Percentiles rank a stretch among this genome's conserved stretches.
Evolutionary conservation across 352 stramenopile genomes (phyloP).

Genomic region (Globisporangium splendens): DNA sequence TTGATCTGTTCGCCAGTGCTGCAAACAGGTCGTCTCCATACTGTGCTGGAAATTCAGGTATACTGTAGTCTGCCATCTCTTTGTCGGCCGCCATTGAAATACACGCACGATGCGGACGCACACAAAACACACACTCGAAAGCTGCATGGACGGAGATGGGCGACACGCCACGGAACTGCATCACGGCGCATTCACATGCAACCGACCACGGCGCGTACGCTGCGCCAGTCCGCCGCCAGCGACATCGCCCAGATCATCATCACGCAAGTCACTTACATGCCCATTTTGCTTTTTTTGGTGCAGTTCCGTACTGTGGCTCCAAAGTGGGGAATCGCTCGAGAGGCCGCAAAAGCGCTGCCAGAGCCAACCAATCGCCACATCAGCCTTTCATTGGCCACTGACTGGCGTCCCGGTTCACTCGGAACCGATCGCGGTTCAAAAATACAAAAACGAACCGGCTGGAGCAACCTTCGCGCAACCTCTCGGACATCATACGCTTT

Average conservation of each 20-base stretch:
- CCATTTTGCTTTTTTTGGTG: constrained; percentile 82
- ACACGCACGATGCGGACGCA: background rate
- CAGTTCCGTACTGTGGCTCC: constrained; percentile 79
- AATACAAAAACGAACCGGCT: constrained; percentile 14
- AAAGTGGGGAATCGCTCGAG: constrained; percentile 13
- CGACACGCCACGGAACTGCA: no score
- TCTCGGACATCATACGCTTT: background rate
- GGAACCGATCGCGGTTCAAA: constrained; percentile 17
- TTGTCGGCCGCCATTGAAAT: background rate
- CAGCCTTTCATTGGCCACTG: constrained; percentile 35
- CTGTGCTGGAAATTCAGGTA: no score
- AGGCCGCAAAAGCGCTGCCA: constrained; percentile 39
- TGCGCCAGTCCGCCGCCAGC: background rate
- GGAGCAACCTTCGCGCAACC: constrained; percentile 30
- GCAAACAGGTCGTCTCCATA: no score
- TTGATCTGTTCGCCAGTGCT: no score
- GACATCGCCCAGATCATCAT: constrained; percentile 4
- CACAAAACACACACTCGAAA: background rate
- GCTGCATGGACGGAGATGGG: background rate
- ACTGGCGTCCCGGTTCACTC: constrained; percentile 25
- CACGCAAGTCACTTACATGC: constrained; percentile 66
- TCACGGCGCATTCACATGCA: no score
- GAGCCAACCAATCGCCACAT: constrained; percentile 72
- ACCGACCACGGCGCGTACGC: background rate
- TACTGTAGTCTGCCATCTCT: background rate